Percentiles rank a stretch among this genome's conserved stretches.
phyloP scores from a whole-genome alignment of 106 monocot species.

The Allium sativum region DNA sequence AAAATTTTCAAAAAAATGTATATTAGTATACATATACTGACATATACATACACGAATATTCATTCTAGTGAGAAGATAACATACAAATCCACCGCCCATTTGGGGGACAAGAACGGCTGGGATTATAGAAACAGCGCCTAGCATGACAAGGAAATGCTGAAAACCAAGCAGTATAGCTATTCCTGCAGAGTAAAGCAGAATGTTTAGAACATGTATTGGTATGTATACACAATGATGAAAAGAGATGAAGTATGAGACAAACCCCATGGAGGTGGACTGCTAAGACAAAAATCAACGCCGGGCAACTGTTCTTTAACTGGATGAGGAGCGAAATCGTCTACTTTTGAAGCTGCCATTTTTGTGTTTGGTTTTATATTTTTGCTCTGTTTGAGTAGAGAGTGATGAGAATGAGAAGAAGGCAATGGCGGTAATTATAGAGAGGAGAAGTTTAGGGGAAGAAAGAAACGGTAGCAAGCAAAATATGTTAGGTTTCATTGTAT shows the following conservation, averaged over 20 bases:
- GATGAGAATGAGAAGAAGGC: not conserved
- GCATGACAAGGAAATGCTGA: conserved; percentile 85
- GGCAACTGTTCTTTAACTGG: conserved; percentile 22
- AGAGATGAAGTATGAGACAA: conserved; percentile 4
- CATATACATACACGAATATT: not conserved
- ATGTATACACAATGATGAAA: not conserved
- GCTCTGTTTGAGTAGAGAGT: conserved; percentile 7
- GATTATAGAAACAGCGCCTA: conserved; percentile 68
- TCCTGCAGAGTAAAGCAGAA: conserved; percentile 25
- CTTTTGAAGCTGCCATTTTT: conserved; percentile 6
- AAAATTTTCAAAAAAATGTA: not conserved
- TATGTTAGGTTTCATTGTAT: not conserved
- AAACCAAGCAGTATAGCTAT: conserved; percentile 64
- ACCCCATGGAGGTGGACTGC: conserved; percentile 21
- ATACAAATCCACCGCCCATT: conserved; percentile 83
- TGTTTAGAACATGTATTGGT: too few relatives aligned
- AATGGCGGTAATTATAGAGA: not conserved
- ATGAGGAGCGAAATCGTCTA: conserved; percentile 13
- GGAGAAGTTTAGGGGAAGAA: not conserved
- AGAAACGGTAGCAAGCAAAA: conserved; percentile 3
- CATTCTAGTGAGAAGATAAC: conserved; percentile 1
- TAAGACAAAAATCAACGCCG: conserved; percentile 13
- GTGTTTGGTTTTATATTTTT: not conserved
- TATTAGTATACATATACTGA: not conserved
- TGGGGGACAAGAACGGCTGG: conserved; percentile 64